Evolutionary conservation across 768 basidiomycete genomes (phyloP), one percentile per base, ranked within the genome.

Genomic region (Gelatoporia subvermispora): DNA sequence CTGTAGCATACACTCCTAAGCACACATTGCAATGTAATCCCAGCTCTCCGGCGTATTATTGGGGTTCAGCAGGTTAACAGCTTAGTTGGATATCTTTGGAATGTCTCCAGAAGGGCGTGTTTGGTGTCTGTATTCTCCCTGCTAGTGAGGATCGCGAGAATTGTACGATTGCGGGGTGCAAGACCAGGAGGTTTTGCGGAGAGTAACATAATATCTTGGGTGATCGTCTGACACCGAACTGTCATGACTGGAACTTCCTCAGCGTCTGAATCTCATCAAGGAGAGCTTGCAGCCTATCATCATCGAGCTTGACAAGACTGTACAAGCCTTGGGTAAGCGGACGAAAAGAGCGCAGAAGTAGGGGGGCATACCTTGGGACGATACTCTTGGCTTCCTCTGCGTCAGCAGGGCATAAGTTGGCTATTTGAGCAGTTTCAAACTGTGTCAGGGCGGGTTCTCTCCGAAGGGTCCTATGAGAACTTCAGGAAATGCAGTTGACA

Each of bases 341-440:
- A 5, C 5, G 28, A 16, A 31, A 16, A 15, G 4, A 43, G n/a
- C 28, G 41, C 15, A 44, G 0, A 22, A 45, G 9, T 9, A 34
- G 7, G 28, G 7, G 13, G 13, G 58, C 70, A 17, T 45, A 86
- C 92, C 91, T 94, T 7, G 93, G 93, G 28, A 95, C 72, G 45
- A 93, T 77, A 59, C 92, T 92, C 72, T 93, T 94, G 22, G 92
- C 87, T 66, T 95, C 93, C 56, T 95, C 93, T 3, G 88, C 78
- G 50, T 84, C 82, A 35, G 83, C 88, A 13, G 93, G 93, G 60
- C 89, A 92, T 47, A 95, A 67, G 59, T 95, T 95, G 15, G 90
- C 90, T 45, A 95, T 88, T 62, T 95, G 93, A 2, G 92, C 91
- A 3, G 88, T 88, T 71, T 95, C 93, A 56, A 93, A 94, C 59